Evolutionary conservation across 1,139 yeast species (phyloP).

Genomic region (Taiozyma sp.): DNA sequence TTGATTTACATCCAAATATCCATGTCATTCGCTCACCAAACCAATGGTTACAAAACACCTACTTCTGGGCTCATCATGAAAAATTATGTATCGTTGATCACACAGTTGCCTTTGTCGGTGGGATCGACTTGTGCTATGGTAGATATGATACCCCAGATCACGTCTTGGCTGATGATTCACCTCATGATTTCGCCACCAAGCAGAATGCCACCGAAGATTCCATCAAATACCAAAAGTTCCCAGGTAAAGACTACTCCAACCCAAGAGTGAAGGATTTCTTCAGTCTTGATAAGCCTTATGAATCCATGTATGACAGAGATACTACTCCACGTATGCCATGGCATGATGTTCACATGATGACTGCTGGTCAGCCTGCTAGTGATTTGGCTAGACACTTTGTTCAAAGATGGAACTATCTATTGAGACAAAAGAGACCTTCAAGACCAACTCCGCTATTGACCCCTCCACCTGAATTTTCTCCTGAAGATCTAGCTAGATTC

Average conservation of each 20-base stretch:
- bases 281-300: conserved; percentile 80
- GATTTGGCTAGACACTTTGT: conserved; percentile 93
- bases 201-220: conserved; percentile 20
- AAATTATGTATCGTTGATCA: conserved; percentile 85
- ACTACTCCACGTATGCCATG: conserved; percentile 95
- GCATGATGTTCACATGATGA: conserved; percentile 98
- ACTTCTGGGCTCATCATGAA: conserved; percentile 99
- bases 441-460: conserved; percentile 86
- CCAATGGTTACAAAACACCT: conserved; percentile 88
- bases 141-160: conserved; percentile 97
- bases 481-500: conserved; percentile 52
- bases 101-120: conserved; percentile 88
- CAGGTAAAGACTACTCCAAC: conserved; percentile 97
- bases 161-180: conserved; percentile 72
- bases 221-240: conserved; percentile 66
- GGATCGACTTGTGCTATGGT: conserved; percentile 93
- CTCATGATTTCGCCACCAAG: conserved; percentile 30
- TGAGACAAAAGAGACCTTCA: conserved; percentile 92
- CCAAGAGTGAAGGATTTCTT: conserved; percentile 89
- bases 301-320: conserved; percentile 85
- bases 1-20: conserved; percentile 81
- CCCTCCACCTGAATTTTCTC: conserved; percentile 87
- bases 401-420: conserved; percentile 93
- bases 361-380: conserved; percentile 93
- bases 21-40: conserved; percentile 94